Evolutionary conservation across 1,139 yeast genomes (phyloP).

Genomic region (Magnusiomyces paraingens): DNA sequence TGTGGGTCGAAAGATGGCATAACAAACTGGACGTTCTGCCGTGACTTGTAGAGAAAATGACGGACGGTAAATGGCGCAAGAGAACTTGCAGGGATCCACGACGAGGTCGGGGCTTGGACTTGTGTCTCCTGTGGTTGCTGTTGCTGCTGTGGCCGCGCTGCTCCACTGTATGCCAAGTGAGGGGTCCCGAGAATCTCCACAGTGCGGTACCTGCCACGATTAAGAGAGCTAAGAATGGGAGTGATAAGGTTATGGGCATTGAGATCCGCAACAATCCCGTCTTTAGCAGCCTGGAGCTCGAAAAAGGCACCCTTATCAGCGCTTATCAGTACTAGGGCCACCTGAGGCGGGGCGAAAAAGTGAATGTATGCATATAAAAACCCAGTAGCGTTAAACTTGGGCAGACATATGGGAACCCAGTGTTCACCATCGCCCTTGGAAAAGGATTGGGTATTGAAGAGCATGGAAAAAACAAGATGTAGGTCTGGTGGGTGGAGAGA

Average conservation of each 20-base stretch:
- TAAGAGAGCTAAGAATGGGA: conserved; percentile 36
- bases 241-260: conserved; percentile 32
- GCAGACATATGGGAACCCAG: conserved; percentile 92
- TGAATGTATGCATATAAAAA: conserved; percentile 76
- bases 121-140: background rate
- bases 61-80: conserved; percentile 36
- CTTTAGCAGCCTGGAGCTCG: conserved; percentile 58
- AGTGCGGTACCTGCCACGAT: conserved; percentile 39
- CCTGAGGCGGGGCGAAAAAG: conserved; percentile 41
- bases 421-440: conserved; percentile 55
- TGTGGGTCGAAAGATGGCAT: conserved; percentile 37
- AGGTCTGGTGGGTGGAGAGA: conserved; percentile 65
- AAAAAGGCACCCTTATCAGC: conserved; percentile 81
- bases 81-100: background rate
- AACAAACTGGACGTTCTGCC: conserved; percentile 53
- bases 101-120: conserved; percentile 4
- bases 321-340: conserved; percentile 66
- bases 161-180: background rate
- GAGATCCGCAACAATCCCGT: conserved; percentile 44
- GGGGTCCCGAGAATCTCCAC: conserved; percentile 43
- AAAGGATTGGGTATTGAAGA: conserved; percentile 48
- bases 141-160: background rate
- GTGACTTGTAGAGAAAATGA: conserved; percentile 77
- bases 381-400: conserved; percentile 83
- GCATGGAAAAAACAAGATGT: conserved; percentile 55